A percentile compares a stretch with the other conserved stretches of the same genome.
These are phyloP conservation scores for Biancaea sappan DNA, from an alignment of 306 rosid genomes.

Conservation along the genomic window DNA sequence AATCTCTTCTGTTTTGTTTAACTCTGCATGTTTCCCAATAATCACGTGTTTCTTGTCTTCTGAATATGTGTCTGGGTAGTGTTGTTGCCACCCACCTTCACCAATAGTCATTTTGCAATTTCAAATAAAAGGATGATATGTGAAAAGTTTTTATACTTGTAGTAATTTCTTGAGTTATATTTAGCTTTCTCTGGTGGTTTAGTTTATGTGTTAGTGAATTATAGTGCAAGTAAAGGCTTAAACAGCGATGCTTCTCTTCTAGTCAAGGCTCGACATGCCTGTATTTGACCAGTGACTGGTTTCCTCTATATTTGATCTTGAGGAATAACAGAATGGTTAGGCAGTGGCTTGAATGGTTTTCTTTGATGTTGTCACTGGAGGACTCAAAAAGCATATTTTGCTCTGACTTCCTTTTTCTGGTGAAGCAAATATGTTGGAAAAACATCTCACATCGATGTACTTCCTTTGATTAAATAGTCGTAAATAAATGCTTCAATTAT, in stretches of 20 bases:
- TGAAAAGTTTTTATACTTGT: not conserved
- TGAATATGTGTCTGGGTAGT: not conserved
- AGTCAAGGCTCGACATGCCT: not conserved
- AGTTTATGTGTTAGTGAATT: not conserved
- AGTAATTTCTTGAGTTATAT: not conserved
- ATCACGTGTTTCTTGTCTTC: not conserved
- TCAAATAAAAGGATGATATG: not conserved
- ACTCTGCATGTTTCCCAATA: not conserved
- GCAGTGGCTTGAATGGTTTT: not conserved
- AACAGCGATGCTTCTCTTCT: not conserved
- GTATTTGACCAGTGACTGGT: not conserved
- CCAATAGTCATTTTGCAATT: not conserved
- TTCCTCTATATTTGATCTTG: not conserved
- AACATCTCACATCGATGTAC: not conserved
- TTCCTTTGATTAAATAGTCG: not conserved
- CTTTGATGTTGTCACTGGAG: not conserved
- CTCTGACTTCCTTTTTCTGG: not conserved
- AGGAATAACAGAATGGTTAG: not conserved
- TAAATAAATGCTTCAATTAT: not conserved
- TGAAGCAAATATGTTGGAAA: not conserved
- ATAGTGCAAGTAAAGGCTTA: not conserved
- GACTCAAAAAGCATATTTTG: not conserved
- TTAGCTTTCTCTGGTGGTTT: not conserved
- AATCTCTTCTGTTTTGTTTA: not conserved
- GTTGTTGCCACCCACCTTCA: not conserved